Conservation (phyloP, 345 rosid species). For the Raphanus raphanistrum region DNA sequence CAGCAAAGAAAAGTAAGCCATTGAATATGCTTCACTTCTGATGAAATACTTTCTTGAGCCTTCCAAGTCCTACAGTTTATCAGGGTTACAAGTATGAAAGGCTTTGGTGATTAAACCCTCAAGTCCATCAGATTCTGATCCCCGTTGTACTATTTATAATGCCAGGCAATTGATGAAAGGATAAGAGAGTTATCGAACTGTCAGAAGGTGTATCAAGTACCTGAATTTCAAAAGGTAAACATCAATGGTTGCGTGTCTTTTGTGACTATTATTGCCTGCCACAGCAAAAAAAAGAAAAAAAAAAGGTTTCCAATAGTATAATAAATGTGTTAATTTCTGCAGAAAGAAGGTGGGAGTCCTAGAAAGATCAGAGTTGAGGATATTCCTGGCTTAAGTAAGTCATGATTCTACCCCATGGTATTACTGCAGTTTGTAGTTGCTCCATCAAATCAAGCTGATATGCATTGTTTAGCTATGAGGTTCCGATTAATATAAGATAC, state of each 20-base stretch:
- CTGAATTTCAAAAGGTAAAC: constrained; percentile 83
- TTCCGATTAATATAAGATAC: background rate
- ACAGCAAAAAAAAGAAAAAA: background rate
- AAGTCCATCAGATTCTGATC: constrained; percentile 30
- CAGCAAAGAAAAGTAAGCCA: constrained; percentile 78
- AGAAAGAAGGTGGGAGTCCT: constrained; percentile 92
- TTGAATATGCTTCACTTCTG: background rate
- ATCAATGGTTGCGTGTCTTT: background rate
- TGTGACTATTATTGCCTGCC: constrained; percentile 16
- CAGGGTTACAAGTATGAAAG: no score
- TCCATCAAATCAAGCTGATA: constrained; percentile 19
- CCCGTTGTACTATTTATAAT: constrained; percentile 2
- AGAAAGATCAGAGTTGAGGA: constrained; percentile 81
- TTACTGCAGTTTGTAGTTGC: constrained; percentile 7
- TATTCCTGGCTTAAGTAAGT: constrained; percentile 92
- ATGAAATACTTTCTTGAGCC: background rate
- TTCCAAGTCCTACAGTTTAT: background rate
- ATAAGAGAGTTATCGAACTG: constrained; percentile 92
- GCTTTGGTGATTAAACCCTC: constrained; percentile 6
- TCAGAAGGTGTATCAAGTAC: constrained; percentile 70
- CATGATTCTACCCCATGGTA: constrained; percentile 5
- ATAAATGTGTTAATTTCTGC: constrained; percentile 27
- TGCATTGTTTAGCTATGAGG: constrained; percentile 10
- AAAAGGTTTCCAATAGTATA: constrained; percentile 1
- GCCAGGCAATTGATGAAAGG: constrained; percentile 94